phyloP scores from a whole-genome alignment of 108 stramenopile genomes.

The Cyclotella cryptica region DNA sequence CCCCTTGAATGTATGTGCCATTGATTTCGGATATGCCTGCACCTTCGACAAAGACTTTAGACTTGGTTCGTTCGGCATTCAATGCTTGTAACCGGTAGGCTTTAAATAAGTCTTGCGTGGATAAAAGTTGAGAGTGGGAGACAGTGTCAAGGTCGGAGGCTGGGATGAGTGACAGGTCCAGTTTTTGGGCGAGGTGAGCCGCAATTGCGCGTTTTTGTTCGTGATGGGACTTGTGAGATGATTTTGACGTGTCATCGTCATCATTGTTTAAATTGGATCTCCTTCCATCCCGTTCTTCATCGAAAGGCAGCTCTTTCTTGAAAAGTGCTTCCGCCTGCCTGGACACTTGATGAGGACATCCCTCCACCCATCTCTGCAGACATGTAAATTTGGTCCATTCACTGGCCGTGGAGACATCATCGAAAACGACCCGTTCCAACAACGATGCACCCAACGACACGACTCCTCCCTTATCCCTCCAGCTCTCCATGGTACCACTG shows the following conservation, averaged over 20 bases:
- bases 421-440: slow-evolving; percentile 49
- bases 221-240: slow-evolving; percentile 15
- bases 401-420: slow-evolving; percentile 43
- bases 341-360: slow-evolving; percentile 26
- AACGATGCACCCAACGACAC: slow-evolving; percentile 34
- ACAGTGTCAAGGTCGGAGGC: slow-evolving; percentile 47
- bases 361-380: slow-evolving; percentile 44
- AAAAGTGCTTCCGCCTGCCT: neutral
- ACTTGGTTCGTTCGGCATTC: slow-evolving; percentile 53
- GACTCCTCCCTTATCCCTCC: slow-evolving; percentile 33
- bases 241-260: neutral
- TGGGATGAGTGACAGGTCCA: slow-evolving; percentile 50
- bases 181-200: slow-evolving; percentile 34
- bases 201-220: slow-evolving; percentile 36
- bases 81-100: slow-evolving; percentile 51
- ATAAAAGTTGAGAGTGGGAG: slow-evolving; percentile 39
- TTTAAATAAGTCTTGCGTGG: slow-evolving; percentile 38
- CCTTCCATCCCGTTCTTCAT: neutral
- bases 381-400: slow-evolving; percentile 48
- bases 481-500: no score
- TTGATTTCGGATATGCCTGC: slow-evolving; percentile 81
- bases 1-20: slow-evolving; percentile 75
- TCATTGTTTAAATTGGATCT: slow-evolving; percentile 12
- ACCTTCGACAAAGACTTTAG: slow-evolving; percentile 69
- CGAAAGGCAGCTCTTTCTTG: neutral